phyloP scores from a whole-genome alignment of 371 early-diverging fungal species.

The Syncephalastrum monosporum region DNA sequence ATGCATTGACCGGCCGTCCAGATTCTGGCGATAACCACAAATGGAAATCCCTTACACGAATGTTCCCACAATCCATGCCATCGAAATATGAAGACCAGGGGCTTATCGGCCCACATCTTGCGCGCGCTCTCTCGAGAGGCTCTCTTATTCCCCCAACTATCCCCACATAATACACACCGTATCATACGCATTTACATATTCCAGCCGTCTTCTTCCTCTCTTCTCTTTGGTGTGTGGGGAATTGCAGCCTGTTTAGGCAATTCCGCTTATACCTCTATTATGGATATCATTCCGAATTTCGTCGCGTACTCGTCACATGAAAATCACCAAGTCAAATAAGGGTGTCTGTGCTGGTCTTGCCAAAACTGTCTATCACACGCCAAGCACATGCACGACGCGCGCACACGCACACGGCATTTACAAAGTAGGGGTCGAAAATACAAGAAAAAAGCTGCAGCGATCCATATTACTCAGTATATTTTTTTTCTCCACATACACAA shows the following conservation, averaged over 20 bases:
- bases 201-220: neutral
- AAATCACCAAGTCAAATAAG: conserved; percentile 8
- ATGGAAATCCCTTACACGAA: conserved; percentile 14
- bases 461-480: neutral
- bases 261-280: conserved; percentile 16
- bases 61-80: neutral
- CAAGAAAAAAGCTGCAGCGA: conserved; percentile 1
- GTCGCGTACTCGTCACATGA: conserved; percentile 13
- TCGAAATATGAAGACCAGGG: conserved; percentile 1
- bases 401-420: neutral
- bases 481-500: conserved; percentile 1
- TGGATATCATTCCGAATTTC: conserved; percentile 4
- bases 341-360: conserved; percentile 7
- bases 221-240: conserved; percentile 20
- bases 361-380: conserved; percentile 7
- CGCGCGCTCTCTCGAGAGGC: no score
- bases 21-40: conserved; percentile 9
- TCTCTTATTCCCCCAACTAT: neutral
- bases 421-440: neutral
- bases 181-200: conserved; percentile 3
- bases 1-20: no score
- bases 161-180: conserved; percentile 11
- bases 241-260: conserved; percentile 11
- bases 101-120: neutral
- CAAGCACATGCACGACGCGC: conserved; percentile 11